Evolutionary conservation across 1,139 yeast species (phyloP), one percentile per base, ranked within the genome.

Genomic region (Diutina neorugosa): DNA sequence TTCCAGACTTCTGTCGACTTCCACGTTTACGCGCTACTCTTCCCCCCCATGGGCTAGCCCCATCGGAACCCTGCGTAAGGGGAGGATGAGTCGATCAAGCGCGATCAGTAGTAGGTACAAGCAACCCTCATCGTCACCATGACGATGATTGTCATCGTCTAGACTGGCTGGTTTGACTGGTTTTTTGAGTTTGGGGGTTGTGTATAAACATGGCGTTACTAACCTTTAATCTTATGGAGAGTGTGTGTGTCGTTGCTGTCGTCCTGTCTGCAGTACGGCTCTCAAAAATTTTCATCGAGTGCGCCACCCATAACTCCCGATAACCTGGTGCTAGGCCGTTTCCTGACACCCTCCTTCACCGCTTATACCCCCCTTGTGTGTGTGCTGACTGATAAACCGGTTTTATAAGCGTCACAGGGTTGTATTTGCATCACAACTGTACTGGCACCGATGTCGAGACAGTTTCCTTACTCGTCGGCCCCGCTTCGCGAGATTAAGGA

Each of bases 401-500:
- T 46, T 25, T n/a, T 34, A 23, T 46, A n/a, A 46, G 37, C 18
- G 31, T 23, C 25, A 44, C 31, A 44, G 48, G 48, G 48, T 44
- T 23, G 48, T 44, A 20, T 44, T 21, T 21, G 48, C 25, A 23
- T 44, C 48, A 43, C 46, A 43, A 43, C 46, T 19, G 46, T 43
- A 19, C 21, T 43, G 34, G 48, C 48, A 25, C 31, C 18, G 12
- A 46, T 46, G 50, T 27, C 21, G 43, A 21, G 43, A 59, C 77
- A 76, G 65, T 90, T 91, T 69, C 95, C 96, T 65, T 90, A 87
- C 76, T 91, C 98, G 57, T 89, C 96, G 74, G 98, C 98, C 58
- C 98, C 98, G 54, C 81, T 93, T 69, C 87, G 97, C 69, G 84
- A 96, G 52, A 91, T 93, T 59, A 93, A 90, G 73, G 98, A 93